Conservation (phyloP, 305 asterid genomes). For the Solanum hybrid region DNA sequence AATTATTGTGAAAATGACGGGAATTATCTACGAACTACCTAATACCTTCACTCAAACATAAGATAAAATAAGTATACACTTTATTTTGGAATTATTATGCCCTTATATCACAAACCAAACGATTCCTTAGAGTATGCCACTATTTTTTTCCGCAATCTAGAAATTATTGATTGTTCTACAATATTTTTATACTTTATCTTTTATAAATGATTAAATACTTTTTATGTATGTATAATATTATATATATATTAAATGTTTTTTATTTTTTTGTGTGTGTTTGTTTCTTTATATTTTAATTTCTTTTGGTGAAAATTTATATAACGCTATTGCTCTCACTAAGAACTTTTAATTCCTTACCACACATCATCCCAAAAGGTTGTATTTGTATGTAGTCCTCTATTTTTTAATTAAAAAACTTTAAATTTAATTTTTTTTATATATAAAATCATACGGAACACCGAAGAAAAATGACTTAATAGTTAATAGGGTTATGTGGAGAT, state of each 20-base stretch:
- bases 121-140: too few species aligned
- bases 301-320: neutral
- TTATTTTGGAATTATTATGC: too few species aligned
- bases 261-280: fast-evolving
- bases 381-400: neutral
- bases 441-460: neutral
- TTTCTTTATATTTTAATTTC: too few species aligned
- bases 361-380: neutral
- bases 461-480: neutral
- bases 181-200: too few species aligned
- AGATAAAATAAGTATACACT: too few species aligned
- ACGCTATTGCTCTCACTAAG: neutral
- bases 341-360: neutral
- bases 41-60: neutral
- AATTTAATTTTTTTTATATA: too few species aligned
- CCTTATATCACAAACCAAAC: neutral
- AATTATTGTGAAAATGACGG: neutral
- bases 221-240: too few species aligned
- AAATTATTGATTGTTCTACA: too few species aligned
- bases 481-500: neutral
- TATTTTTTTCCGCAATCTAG: neutral
- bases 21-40: neutral
- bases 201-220: too few species aligned
- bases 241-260: too few species aligned
- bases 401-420: too few species aligned